Evolutionary conservation across 176 grass and related monocot genomes (phyloP).

Genomic region (Avena eriantha): DNA sequence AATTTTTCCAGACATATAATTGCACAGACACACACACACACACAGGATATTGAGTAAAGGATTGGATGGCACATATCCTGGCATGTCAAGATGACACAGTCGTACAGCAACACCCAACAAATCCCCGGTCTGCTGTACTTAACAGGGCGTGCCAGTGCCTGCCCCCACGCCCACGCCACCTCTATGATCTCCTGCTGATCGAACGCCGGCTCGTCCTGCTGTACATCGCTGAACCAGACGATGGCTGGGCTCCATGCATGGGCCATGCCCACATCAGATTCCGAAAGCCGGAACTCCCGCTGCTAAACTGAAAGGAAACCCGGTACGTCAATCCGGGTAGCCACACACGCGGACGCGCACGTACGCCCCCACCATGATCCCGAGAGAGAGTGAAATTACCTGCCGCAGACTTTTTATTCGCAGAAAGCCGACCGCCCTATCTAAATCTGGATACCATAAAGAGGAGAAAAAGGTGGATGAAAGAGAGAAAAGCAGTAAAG

Average conservation of each 20-base stretch:
- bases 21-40: background rate
- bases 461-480: constrained; percentile 13
- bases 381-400: background rate
- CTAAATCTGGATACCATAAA: constrained; percentile 43
- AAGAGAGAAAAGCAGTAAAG: background rate
- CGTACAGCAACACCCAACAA: constrained; percentile 2
- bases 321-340: background rate
- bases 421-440: constrained; percentile 52
- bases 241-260: background rate
- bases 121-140: background rate
- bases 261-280: background rate
- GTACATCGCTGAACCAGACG: background rate
- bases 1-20: background rate
- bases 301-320: constrained; percentile 1
- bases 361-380: constrained; percentile 42
- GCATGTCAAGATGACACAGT: background rate
- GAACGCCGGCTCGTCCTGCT: background rate
- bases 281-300: constrained; percentile 48
- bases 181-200: constrained; percentile 14
- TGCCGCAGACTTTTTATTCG: constrained; percentile 20
- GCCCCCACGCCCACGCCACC: background rate
- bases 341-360: constrained; percentile 11
- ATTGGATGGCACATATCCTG: background rate
- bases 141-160: background rate
- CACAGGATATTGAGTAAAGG: background rate